Percentiles rank a stretch among this genome's conserved stretches.
Evolutionary conservation across 179 eudicot species (phyloP).

Genomic region (Spinacia oleracea): DNA sequence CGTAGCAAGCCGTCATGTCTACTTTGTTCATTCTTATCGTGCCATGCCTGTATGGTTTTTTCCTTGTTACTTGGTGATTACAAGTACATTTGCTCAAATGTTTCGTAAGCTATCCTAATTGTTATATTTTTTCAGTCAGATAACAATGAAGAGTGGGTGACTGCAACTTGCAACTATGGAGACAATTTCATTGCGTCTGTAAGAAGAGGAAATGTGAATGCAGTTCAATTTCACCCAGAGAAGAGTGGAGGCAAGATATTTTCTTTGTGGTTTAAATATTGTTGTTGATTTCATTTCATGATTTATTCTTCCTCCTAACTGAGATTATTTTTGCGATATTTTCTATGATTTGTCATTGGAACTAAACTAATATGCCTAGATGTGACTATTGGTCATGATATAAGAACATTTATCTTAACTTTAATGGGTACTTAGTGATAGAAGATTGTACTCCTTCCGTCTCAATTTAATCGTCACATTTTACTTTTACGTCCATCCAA

Average conservation of each 20-base stretch:
- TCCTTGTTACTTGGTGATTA: slow-evolving; percentile 4
- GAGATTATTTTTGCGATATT: neutral
- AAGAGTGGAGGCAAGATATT: slow-evolving; percentile 84
- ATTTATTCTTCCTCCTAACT: neutral
- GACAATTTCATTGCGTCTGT: slow-evolving; percentile 82
- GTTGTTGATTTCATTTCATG: neutral
- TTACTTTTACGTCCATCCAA: too few relatives aligned
- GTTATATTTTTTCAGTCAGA: slow-evolving; percentile 52
- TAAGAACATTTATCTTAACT: neutral
- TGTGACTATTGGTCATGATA: neutral
- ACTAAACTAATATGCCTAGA: neutral
- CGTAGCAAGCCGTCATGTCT: slow-evolving; percentile 73
- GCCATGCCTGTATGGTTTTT: slow-evolving; percentile 69
- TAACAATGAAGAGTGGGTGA: slow-evolving; percentile 85
- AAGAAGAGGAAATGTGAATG: slow-evolving; percentile 82
- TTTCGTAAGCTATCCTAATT: slow-evolving; percentile 14
- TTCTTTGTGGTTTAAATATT: neutral
- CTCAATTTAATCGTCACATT: too few relatives aligned
- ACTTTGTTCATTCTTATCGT: slow-evolving; percentile 97
- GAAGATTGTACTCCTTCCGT: neutral
- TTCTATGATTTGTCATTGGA: neutral
- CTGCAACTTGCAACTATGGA: slow-evolving; percentile 92
- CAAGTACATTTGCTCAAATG: slow-evolving; percentile 10
- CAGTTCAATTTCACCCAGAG: slow-evolving; percentile 99
- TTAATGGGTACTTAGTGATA: neutral